Evolutionary conservation across 352 stramenopile genomes (phyloP).

Genomic region (Sclerospora graminicola): DNA sequence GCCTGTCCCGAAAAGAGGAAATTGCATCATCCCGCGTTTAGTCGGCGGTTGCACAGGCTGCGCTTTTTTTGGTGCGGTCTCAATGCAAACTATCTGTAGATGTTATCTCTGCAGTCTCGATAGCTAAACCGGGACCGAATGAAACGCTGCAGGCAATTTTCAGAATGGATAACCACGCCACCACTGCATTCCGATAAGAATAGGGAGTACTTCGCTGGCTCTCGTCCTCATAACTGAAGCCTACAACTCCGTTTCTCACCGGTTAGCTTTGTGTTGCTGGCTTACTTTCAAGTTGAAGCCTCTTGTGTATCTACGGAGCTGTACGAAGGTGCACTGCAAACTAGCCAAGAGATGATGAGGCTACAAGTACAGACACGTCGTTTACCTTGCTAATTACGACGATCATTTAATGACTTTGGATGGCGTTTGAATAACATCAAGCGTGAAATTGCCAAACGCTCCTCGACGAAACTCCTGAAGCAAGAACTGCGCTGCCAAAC

Average conservation of each 20-base stretch:
- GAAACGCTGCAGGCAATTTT: slow-evolving; percentile 14
- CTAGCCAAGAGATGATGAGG: slow-evolving; percentile 3
- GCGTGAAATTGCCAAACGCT: slow-evolving; percentile 75
- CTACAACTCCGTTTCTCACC: neutral
- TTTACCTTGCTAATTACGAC: slow-evolving; percentile 4
- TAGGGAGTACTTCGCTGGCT: slow-evolving; percentile 3
- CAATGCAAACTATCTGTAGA: slow-evolving; percentile 2
- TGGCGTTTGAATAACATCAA: slow-evolving; percentile 36
- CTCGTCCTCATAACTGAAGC: slow-evolving; percentile 14
- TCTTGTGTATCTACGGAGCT: neutral
- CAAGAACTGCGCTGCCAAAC: slow-evolving; percentile 57
- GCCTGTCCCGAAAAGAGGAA: slow-evolving; percentile 58
- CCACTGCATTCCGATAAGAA: slow-evolving; percentile 9
- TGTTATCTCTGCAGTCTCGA: too few species aligned
- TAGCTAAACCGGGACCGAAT: neutral
- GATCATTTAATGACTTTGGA: slow-evolving; percentile 6
- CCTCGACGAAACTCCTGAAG: slow-evolving; percentile 68
- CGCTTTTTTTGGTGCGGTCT: slow-evolving; percentile 8
- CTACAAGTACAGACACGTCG: neutral
- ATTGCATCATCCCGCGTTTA: slow-evolving; percentile 44
- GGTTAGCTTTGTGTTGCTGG: too few species aligned
- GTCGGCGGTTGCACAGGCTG: slow-evolving; percentile 11
- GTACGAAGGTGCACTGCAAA: neutral
- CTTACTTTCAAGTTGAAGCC: too few species aligned
- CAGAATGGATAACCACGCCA: slow-evolving; percentile 8